phyloP scores from a whole-genome alignment of 768 basidiomycete species.

The Asterophora parasitica region DNA sequence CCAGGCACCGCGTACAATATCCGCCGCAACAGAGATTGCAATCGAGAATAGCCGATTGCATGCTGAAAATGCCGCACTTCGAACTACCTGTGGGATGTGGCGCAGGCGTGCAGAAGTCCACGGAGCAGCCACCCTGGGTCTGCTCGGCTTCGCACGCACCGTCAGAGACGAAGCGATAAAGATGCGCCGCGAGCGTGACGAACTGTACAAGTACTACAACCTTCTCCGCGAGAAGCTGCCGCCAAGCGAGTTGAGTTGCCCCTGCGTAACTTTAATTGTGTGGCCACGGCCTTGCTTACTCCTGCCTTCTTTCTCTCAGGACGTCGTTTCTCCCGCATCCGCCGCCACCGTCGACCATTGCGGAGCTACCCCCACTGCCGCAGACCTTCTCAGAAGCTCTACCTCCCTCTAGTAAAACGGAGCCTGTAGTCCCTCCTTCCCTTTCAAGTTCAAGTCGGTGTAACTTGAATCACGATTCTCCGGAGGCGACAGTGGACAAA shows the following conservation, averaged over 20 bases:
- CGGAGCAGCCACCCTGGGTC: conserved; percentile 40
- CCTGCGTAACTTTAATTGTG: background rate
- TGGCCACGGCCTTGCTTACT: background rate
- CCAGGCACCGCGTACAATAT: conserved; percentile 13
- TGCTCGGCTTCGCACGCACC: conserved; percentile 38
- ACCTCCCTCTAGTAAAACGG: background rate
- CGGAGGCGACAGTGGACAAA: background rate
- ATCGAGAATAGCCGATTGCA: conserved; percentile 36
- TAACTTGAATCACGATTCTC: too few relatives aligned
- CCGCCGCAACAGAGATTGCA: conserved; percentile 17
- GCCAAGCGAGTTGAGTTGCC: conserved; percentile 11
- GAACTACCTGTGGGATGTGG: conserved; percentile 40
- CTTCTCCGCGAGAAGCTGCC: conserved; percentile 9
- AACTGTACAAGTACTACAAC: conserved; percentile 30
- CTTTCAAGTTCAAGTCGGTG: background rate
- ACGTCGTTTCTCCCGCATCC: background rate
- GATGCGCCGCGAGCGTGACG: conserved; percentile 34
- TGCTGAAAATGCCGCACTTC: conserved; percentile 40
- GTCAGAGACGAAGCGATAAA: conserved; percentile 37
- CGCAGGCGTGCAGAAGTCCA: conserved; percentile 46
- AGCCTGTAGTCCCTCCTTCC: background rate
- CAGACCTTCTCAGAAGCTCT: background rate
- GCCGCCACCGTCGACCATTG: conserved; percentile 2
- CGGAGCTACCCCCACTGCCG: conserved; percentile 9
- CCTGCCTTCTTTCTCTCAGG: background rate